Evolutionary conservation across 176 grass and related monocot genomes (phyloP), one percentile per base, ranked within the genome.

Genomic region (Pharus latifolius): DNA sequence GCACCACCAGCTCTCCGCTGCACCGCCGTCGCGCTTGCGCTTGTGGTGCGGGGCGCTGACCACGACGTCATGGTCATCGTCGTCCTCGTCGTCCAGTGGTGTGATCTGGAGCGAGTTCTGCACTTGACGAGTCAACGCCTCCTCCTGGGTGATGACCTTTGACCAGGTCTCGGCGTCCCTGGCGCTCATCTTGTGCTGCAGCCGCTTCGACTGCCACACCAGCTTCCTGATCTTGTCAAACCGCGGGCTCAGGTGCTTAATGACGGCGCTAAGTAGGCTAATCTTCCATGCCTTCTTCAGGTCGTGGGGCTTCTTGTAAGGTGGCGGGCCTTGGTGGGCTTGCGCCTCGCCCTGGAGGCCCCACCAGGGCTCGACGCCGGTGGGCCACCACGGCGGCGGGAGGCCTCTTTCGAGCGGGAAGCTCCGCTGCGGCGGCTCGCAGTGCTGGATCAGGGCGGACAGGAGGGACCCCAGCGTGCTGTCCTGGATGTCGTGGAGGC

Each of bases 281-380:
- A 85, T 66, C 62, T 85, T 85, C 82, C 75, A 79, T 1, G 78
- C 76, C 78, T 87, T 87, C 70, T 82, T 87, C 1, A 77, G 84
- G 64, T 87, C 78, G 33, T 87, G 84, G 0, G 78, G 84, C 73
- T 87, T 87, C 17, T 55, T 59, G 84, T 76, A 87, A 4, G 72
- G 78, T 13, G 72, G 84, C 17, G 64, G 56, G 26, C 78, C 73
- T 50, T 82, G 65, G 4, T 82, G 54, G 0, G 50, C 55, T 37
- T 33, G 78, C 0, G 56, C 43, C 49, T 55, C 63, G 7, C 69
- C 76, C 78, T 82, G 60, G 26, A 14, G 0, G 2, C 72, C 76
- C 72, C 76, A 82, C 78, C 78, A 77, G 1, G 37, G 0, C 70
- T 82, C 78, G 1, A 0, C 8, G 0, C 62, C 69, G 43, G 27